Evolutionary conservation across 495 filamentous ascomycete species (phyloP).

Genomic region (Darksidea phi): DNA sequence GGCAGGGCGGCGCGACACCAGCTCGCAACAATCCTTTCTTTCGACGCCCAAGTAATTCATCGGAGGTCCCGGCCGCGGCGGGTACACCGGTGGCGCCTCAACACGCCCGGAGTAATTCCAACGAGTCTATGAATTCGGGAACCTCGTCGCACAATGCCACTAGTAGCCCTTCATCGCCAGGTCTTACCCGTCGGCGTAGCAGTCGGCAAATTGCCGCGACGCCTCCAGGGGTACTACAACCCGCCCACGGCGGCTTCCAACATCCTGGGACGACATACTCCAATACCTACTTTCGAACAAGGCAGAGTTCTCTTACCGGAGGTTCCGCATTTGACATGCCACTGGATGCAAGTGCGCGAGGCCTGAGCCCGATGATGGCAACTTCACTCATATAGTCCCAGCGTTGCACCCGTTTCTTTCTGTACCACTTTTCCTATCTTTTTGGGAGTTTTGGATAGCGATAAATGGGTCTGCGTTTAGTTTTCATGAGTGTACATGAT

Average conservation of each 20-base stretch:
- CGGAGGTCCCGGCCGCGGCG: neutral
- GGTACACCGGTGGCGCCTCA: neutral
- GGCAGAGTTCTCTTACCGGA: slow-evolving; percentile 17
- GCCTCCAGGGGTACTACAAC: slow-evolving; percentile 2
- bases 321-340: slow-evolving; percentile 23
- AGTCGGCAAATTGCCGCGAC: slow-evolving; percentile 27
- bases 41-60: slow-evolving; percentile 17
- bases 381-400: slow-evolving; percentile 15
- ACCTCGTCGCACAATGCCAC: slow-evolving; percentile 6
- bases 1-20: slow-evolving; percentile 9
- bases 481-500: neutral
- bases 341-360: slow-evolving; percentile 10
- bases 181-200: slow-evolving; percentile 27
- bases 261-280: slow-evolving; percentile 11
- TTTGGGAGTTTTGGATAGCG: neutral
- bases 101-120: slow-evolving; percentile 26
- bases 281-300: slow-evolving; percentile 21
- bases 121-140: slow-evolving; percentile 22
- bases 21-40: slow-evolving; percentile 22
- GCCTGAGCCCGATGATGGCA: slow-evolving; percentile 30
- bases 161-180: slow-evolving; percentile 17
- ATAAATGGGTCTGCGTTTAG: neutral
- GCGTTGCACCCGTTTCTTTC: neutral
- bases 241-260: slow-evolving; percentile 4
- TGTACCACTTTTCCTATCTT: neutral